phyloP scores from a whole-genome alignment of 495 filamentous ascomycete genomes.

The Stereocaulon alpinum region DNA sequence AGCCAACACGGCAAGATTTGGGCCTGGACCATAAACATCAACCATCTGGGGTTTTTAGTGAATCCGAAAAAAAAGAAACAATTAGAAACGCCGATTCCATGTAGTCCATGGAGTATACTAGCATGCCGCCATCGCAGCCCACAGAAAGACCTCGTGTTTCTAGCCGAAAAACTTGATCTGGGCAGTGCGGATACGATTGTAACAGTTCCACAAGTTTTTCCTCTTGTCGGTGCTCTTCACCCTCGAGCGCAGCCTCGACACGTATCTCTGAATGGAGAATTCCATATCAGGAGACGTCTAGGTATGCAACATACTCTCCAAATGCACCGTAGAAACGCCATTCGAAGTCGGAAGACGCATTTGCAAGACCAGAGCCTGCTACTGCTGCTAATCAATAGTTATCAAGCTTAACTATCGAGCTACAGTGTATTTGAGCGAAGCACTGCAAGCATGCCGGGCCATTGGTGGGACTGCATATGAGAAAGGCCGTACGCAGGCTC shows the following conservation, averaged over 20 bases:
- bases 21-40: neutral
- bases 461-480: conserved; percentile 31
- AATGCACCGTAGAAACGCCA: conserved; percentile 1
- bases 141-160: conserved; percentile 19
- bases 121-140: neutral
- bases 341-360: conserved; percentile 4
- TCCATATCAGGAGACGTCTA: neutral
- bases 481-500: conserved; percentile 48
- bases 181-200: conserved; percentile 37
- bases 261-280: conserved; percentile 5
- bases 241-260: conserved; percentile 4
- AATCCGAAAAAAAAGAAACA: neutral
- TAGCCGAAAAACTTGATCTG: conserved; percentile 25
- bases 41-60: neutral
- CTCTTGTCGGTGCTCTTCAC: neutral
- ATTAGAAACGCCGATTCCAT: neutral
- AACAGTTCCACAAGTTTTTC: conserved; percentile 28
- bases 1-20: neutral
- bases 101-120: neutral
- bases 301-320: conserved; percentile 2
- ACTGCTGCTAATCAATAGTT: neutral
- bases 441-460: conserved; percentile 26
- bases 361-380: neutral
- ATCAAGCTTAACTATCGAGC: conserved; percentile 2
- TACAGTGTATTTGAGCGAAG: neutral